These are phyloP conservation scores for Collybiopsis confluens DNA, from an alignment of 768 basidiomycete species.

Conservation along the genomic window DNA sequence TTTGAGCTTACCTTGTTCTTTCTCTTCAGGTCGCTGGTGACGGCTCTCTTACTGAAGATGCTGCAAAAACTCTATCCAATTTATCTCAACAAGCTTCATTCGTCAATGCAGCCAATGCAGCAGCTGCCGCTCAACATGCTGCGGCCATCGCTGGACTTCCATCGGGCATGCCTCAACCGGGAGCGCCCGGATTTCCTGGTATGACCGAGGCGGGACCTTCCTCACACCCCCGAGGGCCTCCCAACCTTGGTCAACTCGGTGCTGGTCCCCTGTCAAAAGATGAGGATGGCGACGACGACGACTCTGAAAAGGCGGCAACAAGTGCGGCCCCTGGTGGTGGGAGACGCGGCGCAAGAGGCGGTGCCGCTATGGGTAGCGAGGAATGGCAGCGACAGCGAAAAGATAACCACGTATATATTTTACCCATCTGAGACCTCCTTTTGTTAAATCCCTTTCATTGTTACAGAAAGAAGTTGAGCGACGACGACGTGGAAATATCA, in stretches of 20 bases:
- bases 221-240: constrained; percentile 66
- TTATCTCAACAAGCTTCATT: constrained; percentile 40
- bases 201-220: constrained; percentile 70
- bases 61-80: constrained; percentile 54
- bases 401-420: constrained; percentile 67
- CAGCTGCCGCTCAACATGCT: constrained; percentile 18
- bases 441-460: background rate
- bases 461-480: constrained; percentile 96
- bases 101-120: constrained; percentile 13
- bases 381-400: constrained; percentile 80
- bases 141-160: constrained; percentile 21
- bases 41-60: constrained; percentile 56
- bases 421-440: background rate
- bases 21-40: constrained; percentile 37
- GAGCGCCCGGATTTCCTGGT: constrained; percentile 35
- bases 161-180: constrained; percentile 18
- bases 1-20: constrained; percentile 9
- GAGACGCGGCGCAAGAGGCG: constrained; percentile 42
- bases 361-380: constrained; percentile 63
- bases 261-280: constrained; percentile 31
- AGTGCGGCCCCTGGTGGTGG: constrained; percentile 22
- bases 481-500: constrained; percentile 90
- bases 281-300: constrained; percentile 22
- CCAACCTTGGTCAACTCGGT: constrained; percentile 54
- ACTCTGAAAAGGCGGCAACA: constrained; percentile 20